These are phyloP conservation scores for Taiozyma sp. DNA, from an alignment of 1,139 yeast species.

Conservation along the genomic window DNA sequence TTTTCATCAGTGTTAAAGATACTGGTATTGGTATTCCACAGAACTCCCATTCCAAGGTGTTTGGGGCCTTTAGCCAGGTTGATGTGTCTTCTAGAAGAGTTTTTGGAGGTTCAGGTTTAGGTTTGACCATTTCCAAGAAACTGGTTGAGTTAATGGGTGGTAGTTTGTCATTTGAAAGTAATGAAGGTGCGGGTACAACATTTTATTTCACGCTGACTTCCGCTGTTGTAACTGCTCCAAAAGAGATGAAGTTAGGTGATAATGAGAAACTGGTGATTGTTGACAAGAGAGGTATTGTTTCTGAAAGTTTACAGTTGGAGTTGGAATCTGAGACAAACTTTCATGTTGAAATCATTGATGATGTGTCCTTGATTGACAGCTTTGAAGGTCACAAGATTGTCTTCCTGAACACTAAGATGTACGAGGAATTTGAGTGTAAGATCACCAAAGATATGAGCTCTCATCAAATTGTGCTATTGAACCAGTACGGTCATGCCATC, in stretches of 20 bases:
- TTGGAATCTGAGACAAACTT: conserved; percentile 16
- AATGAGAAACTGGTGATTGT: conserved; percentile 33
- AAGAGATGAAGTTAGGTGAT: conserved; percentile 18
- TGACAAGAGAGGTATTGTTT: conserved; percentile 31
- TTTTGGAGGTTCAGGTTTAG: conserved; percentile 56
- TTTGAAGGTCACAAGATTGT: conserved; percentile 5
- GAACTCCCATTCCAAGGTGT: conserved; percentile 43
- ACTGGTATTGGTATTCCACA: conserved; percentile 63
- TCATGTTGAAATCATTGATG: conserved; percentile 3
- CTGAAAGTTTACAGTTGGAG: conserved; percentile 33
- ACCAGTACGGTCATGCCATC: conserved; percentile 10
- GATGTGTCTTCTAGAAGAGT: conserved; percentile 52
- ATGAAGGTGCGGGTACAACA: conserved; percentile 48
- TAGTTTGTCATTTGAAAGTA: conserved; percentile 44
- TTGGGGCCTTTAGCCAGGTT: conserved; percentile 57
- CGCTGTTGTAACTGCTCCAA: conserved; percentile 9
- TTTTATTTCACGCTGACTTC: conserved; percentile 36
- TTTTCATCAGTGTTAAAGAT: conserved; percentile 42
- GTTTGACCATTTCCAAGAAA: conserved; percentile 52
- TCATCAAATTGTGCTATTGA: conserved; percentile 7
- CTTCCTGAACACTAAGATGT: conserved; percentile 8
- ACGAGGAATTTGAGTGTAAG: conserved; percentile 1
- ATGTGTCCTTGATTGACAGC: background rate
- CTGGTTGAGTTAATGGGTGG: conserved; percentile 60
- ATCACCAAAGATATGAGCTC: background rate